A percentile compares a stretch with the other conserved stretches of the same genome.
Conservation (phyloP, 345 rosid genomes). For the Camelina hispida region DNA sequence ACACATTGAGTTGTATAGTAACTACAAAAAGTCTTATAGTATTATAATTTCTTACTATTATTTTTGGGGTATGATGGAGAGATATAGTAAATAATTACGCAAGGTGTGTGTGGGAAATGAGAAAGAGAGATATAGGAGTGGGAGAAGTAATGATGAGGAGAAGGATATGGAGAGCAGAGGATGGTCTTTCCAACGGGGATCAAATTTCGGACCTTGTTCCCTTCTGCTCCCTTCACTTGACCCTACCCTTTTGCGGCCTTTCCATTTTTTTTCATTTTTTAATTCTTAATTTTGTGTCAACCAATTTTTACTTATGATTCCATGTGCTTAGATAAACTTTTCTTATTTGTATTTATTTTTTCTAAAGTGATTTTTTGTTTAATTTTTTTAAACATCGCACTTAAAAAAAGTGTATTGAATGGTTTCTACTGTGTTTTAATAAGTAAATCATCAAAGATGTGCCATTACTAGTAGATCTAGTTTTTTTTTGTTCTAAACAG, state of each 20-base stretch:
- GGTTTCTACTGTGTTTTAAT: constrained; percentile 2
- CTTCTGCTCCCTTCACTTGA: constrained; percentile 50
- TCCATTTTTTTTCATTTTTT: not conserved
- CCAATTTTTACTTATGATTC: constrained; percentile 35
- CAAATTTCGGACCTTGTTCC: constrained; percentile 58
- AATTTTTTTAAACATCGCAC: constrained; percentile 2
- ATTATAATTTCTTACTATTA: not conserved
- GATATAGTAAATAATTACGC: constrained; percentile 16
- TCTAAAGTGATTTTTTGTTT: not conserved
- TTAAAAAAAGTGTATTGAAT: not conserved
- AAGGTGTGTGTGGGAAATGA: constrained; percentile 15
- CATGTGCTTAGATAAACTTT: constrained; percentile 34
- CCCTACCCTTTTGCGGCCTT: constrained; percentile 40
- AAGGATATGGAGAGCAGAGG: constrained; percentile 47
- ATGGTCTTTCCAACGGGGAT: constrained; percentile 51
- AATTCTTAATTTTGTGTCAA: constrained; percentile 3
- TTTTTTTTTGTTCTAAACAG: not conserved
- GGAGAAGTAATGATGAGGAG: constrained; percentile 69
- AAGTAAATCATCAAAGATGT: constrained; percentile 5
- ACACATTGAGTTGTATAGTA: not conserved
- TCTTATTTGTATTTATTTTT: constrained; percentile 4
- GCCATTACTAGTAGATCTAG: not conserved
- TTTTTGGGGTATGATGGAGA: not conserved
- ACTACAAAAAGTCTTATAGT: not conserved
- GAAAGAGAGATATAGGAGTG: constrained; percentile 41